phyloP scores from a whole-genome alignment of 2,329 filamentous ascomycete genomes.

The Cytospora chrysosperma region DNA sequence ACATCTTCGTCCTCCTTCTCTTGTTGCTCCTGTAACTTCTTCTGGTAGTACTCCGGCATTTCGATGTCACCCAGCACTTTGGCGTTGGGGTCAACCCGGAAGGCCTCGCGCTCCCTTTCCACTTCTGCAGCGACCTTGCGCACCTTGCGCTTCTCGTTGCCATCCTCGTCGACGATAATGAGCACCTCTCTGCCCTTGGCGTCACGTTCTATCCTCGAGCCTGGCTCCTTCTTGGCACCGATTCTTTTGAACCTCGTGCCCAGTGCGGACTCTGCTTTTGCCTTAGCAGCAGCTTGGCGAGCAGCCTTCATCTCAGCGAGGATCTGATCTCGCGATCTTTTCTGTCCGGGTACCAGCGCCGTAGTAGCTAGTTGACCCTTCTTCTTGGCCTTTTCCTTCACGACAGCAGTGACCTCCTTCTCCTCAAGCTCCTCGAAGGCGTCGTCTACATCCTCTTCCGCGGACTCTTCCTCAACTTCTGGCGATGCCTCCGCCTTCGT shows the following conservation, averaged over 20 bases:
- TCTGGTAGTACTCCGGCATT: slow-evolving; percentile 58
- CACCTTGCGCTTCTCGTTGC: slow-evolving; percentile 64
- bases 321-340: slow-evolving; percentile 65
- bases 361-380: slow-evolving; percentile 60
- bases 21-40: slow-evolving; percentile 45
- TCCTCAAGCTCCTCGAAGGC: slow-evolving; percentile 61
- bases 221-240: slow-evolving; percentile 51
- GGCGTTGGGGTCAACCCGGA: slow-evolving; percentile 54
- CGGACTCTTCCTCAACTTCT: slow-evolving; percentile 48
- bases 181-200: slow-evolving; percentile 61
- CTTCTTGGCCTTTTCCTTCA: slow-evolving; percentile 54
- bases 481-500: slow-evolving; percentile 38
- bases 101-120: slow-evolving; percentile 36
- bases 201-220: slow-evolving; percentile 60
- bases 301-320: slow-evolving; percentile 65
- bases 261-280: slow-evolving; percentile 47
- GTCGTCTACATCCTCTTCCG: slow-evolving; percentile 63
- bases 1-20: slow-evolving; percentile 54
- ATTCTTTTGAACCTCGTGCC: slow-evolving; percentile 66
- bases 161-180: slow-evolving; percentile 65
- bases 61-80: slow-evolving; percentile 63
- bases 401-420: slow-evolving; percentile 52
- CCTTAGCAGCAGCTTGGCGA: slow-evolving; percentile 60
- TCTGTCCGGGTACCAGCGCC: slow-evolving; percentile 53
- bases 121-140: slow-evolving; percentile 48